These are phyloP conservation scores for Xylaria scruposa DNA, from an alignment of 495 filamentous ascomycete species.

Conservation along the genomic window DNA sequence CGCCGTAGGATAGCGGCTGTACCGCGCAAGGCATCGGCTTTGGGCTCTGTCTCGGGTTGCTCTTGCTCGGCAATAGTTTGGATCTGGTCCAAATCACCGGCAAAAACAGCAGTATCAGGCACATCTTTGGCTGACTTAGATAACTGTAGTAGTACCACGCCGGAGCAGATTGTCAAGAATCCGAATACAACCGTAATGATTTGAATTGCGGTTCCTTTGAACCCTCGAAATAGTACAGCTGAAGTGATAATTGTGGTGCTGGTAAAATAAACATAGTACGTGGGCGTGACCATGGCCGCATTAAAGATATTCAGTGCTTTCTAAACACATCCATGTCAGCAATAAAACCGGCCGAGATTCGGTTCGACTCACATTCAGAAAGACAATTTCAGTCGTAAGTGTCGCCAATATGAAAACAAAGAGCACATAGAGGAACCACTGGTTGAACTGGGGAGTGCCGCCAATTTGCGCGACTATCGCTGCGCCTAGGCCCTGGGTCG, in stretches of 20 bases:
- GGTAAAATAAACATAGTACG: constrained; percentile 98
- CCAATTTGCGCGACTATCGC: constrained; percentile 87
- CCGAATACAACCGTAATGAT: constrained; percentile 93
- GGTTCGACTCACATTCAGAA: constrained; percentile 77
- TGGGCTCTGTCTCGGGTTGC: constrained; percentile 93
- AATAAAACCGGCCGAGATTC: not conserved
- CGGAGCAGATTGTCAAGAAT: constrained; percentile 92
- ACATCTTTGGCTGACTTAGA: constrained; percentile 98
- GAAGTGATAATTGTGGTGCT: constrained; percentile 93
- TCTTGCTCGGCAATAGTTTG: constrained; percentile 93
- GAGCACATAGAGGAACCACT: constrained; percentile 95
- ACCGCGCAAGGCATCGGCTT: constrained; percentile 94
- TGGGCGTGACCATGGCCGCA: constrained; percentile 94
- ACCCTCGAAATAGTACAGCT: constrained; percentile 90
- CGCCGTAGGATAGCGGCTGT: constrained; percentile 87
- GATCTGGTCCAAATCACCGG: constrained; percentile 92
- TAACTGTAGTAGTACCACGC: constrained; percentile 96
- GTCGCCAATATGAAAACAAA: constrained; percentile 90
- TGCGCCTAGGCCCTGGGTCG: constrained; percentile 90
- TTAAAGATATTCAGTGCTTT: constrained; percentile 99
- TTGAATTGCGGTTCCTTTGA: constrained; percentile 80
- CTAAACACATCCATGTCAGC: constrained; percentile 52
- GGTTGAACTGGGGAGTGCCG: constrained; percentile 85
- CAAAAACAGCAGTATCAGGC: constrained; percentile 90
- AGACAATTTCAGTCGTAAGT: constrained; percentile 91